These are phyloP conservation scores for Fusarium paranaense DNA, from an alignment of 2,329 filamentous ascomycete genomes.

Conservation along the genomic window DNA sequence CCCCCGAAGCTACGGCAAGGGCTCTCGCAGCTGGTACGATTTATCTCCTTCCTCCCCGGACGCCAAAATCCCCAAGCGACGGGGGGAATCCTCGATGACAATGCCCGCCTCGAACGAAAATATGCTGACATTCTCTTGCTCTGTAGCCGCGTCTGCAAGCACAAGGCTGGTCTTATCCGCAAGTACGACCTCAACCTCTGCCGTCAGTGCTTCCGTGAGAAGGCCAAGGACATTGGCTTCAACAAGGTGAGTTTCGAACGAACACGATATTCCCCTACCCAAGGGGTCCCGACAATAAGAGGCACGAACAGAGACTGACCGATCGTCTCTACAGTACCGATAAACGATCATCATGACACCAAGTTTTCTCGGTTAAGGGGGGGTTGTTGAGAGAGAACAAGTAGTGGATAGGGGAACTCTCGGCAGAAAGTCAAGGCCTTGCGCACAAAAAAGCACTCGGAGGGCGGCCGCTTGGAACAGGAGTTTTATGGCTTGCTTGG, in stretches of 20 bases:
- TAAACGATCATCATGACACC: constrained; percentile 48
- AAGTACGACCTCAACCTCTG: constrained; percentile 97
- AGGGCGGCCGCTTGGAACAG: constrained; percentile 59
- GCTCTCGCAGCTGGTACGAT: constrained; percentile 89
- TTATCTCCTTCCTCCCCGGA: constrained; percentile 3
- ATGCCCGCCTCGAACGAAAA: constrained; percentile 7
- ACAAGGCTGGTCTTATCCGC: constrained; percentile 99
- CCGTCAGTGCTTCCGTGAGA: constrained; percentile 84
- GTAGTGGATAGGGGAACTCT: constrained; percentile 41
- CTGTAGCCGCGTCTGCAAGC: constrained; percentile 78
- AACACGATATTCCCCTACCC: background rate
- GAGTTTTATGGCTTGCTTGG: constrained; percentile 60
- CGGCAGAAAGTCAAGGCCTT: constrained; percentile 49
- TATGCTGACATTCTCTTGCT: constrained; percentile 47
- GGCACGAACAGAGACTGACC: constrained; percentile 26
- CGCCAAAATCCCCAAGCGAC: constrained; percentile 11
- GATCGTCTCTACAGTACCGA: constrained; percentile 48
- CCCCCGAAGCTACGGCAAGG: constrained; percentile 97
- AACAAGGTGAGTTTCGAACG: constrained; percentile 67
- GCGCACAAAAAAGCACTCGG: constrained; percentile 52
- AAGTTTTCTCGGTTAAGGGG: constrained; percentile 43
- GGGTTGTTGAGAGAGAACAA: constrained; percentile 33
- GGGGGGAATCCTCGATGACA: background rate
- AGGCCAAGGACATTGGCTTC: constrained; percentile 79
- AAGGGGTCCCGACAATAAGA: background rate